Conservation (phyloP, 2,329 filamentous ascomycete genomes). For the Fusarium graminum region DNA sequence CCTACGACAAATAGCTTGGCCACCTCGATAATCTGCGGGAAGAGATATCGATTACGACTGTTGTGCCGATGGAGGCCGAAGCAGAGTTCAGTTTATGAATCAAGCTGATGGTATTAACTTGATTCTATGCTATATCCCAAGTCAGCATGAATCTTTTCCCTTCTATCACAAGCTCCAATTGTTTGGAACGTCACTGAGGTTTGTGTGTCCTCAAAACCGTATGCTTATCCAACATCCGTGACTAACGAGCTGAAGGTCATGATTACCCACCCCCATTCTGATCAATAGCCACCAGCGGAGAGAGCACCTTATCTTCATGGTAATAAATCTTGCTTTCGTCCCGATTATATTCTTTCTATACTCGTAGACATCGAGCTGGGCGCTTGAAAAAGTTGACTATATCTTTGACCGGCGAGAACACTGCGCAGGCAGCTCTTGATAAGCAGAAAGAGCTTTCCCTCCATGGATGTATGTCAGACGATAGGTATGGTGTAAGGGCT, state of each 20-base stretch:
- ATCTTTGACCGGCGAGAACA: constrained; percentile 25
- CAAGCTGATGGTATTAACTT: constrained; percentile 64
- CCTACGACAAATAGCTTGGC: constrained; percentile 56
- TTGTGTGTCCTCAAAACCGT: background rate
- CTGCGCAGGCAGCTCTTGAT: constrained; percentile 2
- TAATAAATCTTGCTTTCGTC: constrained; percentile 19
- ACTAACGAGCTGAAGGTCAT: constrained; percentile 54
- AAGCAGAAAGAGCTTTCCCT: constrained; percentile 28
- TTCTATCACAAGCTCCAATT: no score
- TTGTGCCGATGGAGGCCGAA: no score
- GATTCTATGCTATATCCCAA: no score
- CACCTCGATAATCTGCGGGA: constrained; percentile 50
- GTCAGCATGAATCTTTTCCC: no score
- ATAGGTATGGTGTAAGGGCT: background rate
- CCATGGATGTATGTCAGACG: background rate
- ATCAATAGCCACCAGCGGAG: constrained; percentile 28
- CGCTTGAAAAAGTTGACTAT: constrained; percentile 19
- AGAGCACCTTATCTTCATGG: constrained; percentile 24
- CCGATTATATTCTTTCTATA: constrained; percentile 6
- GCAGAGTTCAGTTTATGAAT: constrained; percentile 52
- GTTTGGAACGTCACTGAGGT: no score
- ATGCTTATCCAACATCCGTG: constrained; percentile 15
- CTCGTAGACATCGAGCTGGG: constrained; percentile 16
- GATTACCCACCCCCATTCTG: constrained; percentile 61
- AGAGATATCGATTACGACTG: constrained; percentile 14